phyloP scores from a whole-genome alignment of 257 asterid species.

The Ligustrum vulgare region DNA sequence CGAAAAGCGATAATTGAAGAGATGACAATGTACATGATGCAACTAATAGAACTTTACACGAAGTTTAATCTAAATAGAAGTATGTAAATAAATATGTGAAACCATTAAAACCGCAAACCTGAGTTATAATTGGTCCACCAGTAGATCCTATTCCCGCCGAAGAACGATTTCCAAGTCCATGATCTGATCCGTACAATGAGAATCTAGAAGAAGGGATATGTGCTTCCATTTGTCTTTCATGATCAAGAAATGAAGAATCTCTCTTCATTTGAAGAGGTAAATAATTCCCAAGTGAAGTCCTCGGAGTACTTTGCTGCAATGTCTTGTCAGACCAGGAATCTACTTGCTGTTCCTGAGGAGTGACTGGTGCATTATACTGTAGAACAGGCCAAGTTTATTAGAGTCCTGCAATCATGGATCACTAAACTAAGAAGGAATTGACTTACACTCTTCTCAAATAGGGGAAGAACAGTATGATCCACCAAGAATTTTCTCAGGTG shows the following conservation, averaged over 20 bases:
- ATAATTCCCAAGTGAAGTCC: conserved; percentile 43
- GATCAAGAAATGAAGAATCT: conserved; percentile 55
- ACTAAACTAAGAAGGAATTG: conserved; percentile 9
- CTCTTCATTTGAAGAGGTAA: conserved; percentile 53
- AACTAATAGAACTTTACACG: neutral
- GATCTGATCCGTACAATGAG: conserved; percentile 60
- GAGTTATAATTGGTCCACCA: conserved; percentile 71
- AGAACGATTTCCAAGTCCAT: conserved; percentile 55
- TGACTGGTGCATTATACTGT: conserved; percentile 45
- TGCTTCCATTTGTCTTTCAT: conserved; percentile 53
- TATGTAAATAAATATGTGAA: conserved; percentile 2
- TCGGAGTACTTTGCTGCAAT: conserved; percentile 39
- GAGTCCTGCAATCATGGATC: conserved; percentile 2
- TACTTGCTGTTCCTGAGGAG: conserved; percentile 63
- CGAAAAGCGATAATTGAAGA: neutral
- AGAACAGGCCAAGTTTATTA: conserved; percentile 18
- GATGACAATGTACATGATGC: neutral
- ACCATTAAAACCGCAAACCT: conserved; percentile 47
- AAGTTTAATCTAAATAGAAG: neutral
- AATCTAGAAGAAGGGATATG: conserved; percentile 45
- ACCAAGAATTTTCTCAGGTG: conserved; percentile 84
- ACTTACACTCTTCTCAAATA: conserved; percentile 79
- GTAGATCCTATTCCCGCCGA: conserved; percentile 45
- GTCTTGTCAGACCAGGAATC: conserved; percentile 68
- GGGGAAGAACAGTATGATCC: conserved; percentile 80